Conservation (phyloP, 495 filamentous ascomycete genomes). For the Filosporella fistucella region DNA sequence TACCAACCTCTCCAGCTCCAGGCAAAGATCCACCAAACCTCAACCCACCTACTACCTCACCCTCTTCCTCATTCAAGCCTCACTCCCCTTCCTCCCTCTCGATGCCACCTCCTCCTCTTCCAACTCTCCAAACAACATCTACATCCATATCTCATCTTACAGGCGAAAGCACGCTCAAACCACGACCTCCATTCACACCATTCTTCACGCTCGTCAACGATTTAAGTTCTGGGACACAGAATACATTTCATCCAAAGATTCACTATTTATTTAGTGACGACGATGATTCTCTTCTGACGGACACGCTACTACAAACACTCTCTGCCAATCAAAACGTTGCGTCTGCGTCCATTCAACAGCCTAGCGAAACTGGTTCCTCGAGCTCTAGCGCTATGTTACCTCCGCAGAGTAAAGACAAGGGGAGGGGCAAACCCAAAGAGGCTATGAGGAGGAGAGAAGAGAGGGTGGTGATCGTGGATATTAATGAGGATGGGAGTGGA, state of each 20-base stretch:
- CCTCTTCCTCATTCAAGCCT: background rate
- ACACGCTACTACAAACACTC: too few species aligned
- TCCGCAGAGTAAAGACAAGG: constrained; percentile 3
- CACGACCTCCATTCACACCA: constrained; percentile 46
- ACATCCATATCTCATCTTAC: too few species aligned
- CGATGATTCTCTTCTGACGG: constrained; percentile 56
- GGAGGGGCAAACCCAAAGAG: background rate
- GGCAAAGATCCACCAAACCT: constrained; percentile 18
- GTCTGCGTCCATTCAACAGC: too few species aligned
- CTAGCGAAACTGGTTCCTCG: too few species aligned
- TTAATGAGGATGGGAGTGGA: constrained; percentile 36
- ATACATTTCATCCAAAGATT: constrained; percentile 66
- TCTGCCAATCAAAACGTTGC: too few species aligned
- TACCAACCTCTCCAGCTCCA: constrained; percentile 12
- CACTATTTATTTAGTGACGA: constrained; percentile 92
- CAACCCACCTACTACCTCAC: background rate
- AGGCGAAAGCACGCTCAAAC: too few species aligned
- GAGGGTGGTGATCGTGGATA: constrained; percentile 52
- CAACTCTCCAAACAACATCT: too few species aligned
- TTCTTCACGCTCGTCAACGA: constrained; percentile 65
- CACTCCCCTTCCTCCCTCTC: too few species aligned
- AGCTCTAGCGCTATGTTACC: background rate
- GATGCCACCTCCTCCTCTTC: too few species aligned
- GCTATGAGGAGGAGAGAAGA: constrained; percentile 25
- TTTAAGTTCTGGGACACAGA: constrained; percentile 14